phyloP scores from a whole-genome alignment of 2,329 filamentous ascomycete genomes.

The Aspergillus bombycis region DNA sequence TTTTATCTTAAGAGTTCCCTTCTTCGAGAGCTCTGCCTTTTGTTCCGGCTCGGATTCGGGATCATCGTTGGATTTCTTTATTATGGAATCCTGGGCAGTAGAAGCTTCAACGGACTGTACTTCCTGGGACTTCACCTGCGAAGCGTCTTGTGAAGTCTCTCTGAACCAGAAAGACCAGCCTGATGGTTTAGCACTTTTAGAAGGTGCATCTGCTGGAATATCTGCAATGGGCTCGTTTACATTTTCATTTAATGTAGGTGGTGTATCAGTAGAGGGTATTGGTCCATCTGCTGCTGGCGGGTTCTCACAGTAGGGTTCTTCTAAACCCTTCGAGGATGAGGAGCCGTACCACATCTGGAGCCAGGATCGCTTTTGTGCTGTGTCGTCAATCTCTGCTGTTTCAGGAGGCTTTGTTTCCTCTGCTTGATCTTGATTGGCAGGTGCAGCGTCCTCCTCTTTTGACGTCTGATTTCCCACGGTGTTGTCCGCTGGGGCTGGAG shows the following conservation, averaged over 20 bases:
- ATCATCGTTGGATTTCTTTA: conserved; percentile 22
- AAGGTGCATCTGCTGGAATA: conserved; percentile 25
- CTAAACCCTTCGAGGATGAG: conserved; percentile 27
- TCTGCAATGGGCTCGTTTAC: conserved; percentile 22
- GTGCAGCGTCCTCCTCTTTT: conserved; percentile 18
- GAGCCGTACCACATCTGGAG: conserved; percentile 48
- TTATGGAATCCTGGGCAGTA: conserved; percentile 21
- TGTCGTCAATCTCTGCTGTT: conserved; percentile 18
- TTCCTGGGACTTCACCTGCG: conserved; percentile 29
- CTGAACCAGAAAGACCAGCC: conserved; percentile 49
- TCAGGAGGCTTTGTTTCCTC: conserved; percentile 18
- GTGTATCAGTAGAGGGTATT: conserved; percentile 13
- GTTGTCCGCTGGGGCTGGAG: conserved; percentile 18
- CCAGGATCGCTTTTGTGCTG: conserved; percentile 46
- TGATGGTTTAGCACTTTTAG: conserved; percentile 31
- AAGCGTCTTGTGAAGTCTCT: conserved; percentile 33
- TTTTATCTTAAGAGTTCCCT: conserved; percentile 36
- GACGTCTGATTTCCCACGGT: conserved; percentile 12
- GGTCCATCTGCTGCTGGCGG: conserved; percentile 18
- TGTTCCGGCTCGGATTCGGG: conserved; percentile 25
- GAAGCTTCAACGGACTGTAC: conserved; percentile 30
- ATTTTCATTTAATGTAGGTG: conserved; percentile 16
- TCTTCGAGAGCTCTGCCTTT: conserved; percentile 31
- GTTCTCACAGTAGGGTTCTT: conserved; percentile 26
- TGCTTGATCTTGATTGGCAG: conserved; percentile 11